These are phyloP conservation scores for Fusarium proliferatum DNA, from an alignment of 2,329 filamentous ascomycete species.

Conservation along the genomic window DNA sequence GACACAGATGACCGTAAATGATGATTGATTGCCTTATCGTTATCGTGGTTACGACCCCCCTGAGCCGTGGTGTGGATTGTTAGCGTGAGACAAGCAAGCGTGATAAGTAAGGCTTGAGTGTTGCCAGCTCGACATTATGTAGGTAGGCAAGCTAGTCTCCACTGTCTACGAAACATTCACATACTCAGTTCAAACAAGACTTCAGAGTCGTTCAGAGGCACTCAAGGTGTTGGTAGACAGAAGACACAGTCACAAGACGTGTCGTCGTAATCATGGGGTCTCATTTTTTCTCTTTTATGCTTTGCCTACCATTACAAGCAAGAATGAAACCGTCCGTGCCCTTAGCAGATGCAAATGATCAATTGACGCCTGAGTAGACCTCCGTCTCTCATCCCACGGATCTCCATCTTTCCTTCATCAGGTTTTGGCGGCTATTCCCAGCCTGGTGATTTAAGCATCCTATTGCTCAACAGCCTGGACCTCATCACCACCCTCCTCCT, in stretches of 20 bases:
- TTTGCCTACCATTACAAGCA: conserved; percentile 53
- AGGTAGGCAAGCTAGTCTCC: neutral
- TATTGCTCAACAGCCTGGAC: conserved; percentile 60
- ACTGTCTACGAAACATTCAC: neutral
- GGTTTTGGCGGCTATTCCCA: conserved; percentile 42
- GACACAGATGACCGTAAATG: neutral
- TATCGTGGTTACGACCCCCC: neutral
- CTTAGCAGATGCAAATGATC: conserved; percentile 57
- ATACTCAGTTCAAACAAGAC: neutral
- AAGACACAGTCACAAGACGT: conserved; percentile 38
- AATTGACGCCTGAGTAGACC: conserved; percentile 56
- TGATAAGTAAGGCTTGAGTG: neutral
- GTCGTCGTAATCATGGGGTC: conserved; percentile 49
- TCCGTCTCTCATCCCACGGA: conserved; percentile 48
- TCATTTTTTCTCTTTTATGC: conserved; percentile 52
- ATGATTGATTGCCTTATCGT: neutral
- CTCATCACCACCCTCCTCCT: conserved; percentile 69
- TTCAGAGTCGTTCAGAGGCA: neutral
- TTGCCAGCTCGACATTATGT: neutral
- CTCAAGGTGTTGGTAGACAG: conserved; percentile 37
- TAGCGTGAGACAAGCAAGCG: neutral
- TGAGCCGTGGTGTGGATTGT: neutral
- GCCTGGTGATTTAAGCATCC: conserved; percentile 36
- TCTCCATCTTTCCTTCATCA: conserved; percentile 40
- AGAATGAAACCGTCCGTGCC: conserved; percentile 54